Percentiles rank a stretch among this genome's conserved stretches.
Conservation (phyloP, 805 yeast genomes). For the Starmerella etchellsii region DNA sequence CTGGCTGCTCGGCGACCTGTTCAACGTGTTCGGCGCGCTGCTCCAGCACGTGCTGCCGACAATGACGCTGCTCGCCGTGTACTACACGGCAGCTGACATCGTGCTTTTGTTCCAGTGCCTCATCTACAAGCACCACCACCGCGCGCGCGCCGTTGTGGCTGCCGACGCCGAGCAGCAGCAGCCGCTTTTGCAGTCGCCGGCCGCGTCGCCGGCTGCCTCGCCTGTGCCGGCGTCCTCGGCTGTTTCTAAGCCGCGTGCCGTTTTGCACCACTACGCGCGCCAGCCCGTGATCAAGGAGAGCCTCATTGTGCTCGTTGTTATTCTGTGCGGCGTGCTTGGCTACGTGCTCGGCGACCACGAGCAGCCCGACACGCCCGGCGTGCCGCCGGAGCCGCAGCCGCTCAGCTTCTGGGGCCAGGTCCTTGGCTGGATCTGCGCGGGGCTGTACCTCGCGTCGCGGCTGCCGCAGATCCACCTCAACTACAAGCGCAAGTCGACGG, state of each 20-base stretch:
- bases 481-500: constrained; percentile 78
- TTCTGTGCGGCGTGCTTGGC: constrained; percentile 72
- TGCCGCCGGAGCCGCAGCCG: constrained; percentile 39
- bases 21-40: constrained; percentile 83
- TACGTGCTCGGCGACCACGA: constrained; percentile 60
- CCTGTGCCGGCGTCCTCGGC: background rate
- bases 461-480: constrained; percentile 84
- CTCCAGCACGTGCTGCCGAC: constrained; percentile 87
- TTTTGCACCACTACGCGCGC: background rate
- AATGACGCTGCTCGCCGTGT: constrained; percentile 82
- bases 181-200: constrained; percentile 4
- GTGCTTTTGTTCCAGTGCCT: constrained; percentile 74
- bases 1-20: constrained; percentile 90
- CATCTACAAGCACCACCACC: constrained; percentile 33
- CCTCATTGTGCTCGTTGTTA: constrained; percentile 52
- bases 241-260: background rate
- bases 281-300: constrained; percentile 19
- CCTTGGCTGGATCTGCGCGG: constrained; percentile 56
- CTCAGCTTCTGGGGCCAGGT: constrained; percentile 69
- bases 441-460: constrained; percentile 62
- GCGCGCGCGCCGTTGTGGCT: background rate
- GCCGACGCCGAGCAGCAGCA: constrained; percentile 11
- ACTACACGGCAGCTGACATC: constrained; percentile 83
- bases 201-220: background rate
- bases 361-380: constrained; percentile 31